Evolutionary conservation across 169 alveolate genomes (phyloP).

Genomic region (Perkinsus olseni): DNA sequence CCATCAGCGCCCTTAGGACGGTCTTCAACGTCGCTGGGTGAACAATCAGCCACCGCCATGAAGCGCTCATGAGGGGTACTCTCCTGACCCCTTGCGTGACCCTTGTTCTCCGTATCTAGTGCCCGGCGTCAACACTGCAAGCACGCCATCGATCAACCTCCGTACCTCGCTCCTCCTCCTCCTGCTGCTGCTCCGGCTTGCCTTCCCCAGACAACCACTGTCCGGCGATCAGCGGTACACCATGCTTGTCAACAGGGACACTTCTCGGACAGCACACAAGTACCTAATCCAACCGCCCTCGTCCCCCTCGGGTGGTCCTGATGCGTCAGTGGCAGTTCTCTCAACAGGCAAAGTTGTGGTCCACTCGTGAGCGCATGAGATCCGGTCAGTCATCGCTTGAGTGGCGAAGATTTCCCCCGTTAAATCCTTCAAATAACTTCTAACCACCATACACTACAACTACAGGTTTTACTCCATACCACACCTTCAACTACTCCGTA

Average conservation of each 20-base stretch:
- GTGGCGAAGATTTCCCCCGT: too few species aligned
- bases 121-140: neutral
- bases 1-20: neutral
- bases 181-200: constrained; percentile 22
- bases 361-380: too few species aligned
- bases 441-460: too few species aligned
- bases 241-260: constrained; percentile 15
- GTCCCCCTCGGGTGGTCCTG: too few species aligned
- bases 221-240: constrained; percentile 10
- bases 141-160: neutral
- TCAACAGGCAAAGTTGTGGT: too few species aligned
- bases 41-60: neutral
- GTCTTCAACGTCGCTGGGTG: neutral
- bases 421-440: too few species aligned
- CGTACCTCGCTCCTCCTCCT: constrained; percentile 29
- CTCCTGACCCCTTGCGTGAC: neutral
- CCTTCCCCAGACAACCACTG: constrained; percentile 14
- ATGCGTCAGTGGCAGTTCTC: too few species aligned
- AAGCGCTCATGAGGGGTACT: neutral
- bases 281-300: neutral
- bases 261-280: constrained; percentile 19
- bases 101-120: neutral
- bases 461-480: too few species aligned
- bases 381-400: too few species aligned
- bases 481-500: too few species aligned